Conservation (phyloP, 805 yeast genomes). For the Pichia rugopelliculosa region DNA sequence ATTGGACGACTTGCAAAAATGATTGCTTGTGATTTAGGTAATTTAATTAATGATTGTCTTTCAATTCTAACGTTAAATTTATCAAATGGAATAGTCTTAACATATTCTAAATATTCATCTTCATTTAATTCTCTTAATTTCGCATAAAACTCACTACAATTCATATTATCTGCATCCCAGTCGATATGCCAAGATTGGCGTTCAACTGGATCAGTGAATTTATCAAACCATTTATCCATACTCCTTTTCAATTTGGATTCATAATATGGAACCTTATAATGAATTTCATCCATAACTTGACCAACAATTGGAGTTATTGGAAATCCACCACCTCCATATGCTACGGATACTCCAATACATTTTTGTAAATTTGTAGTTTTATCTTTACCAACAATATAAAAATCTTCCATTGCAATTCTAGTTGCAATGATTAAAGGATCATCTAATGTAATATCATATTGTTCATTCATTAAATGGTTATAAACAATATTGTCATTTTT, state of each 20-base stretch:
- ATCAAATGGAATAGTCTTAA: constrained; percentile 30
- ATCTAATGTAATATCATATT: constrained; percentile 36
- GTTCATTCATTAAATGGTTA: constrained; percentile 37
- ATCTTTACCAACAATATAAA: constrained; percentile 34
- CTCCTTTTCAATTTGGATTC: constrained; percentile 38
- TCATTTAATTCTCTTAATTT: constrained; percentile 34
- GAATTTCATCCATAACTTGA: constrained; percentile 37
- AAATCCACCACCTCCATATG: constrained; percentile 48
- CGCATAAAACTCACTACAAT: constrained; percentile 22
- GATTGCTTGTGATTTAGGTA: constrained; percentile 34
- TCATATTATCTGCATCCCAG: constrained; percentile 37
- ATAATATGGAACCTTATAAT: constrained; percentile 42
- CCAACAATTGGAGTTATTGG: constrained; percentile 29
- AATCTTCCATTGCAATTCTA: constrained; percentile 45
- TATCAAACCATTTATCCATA: constrained; percentile 45
- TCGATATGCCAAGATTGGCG: constrained; percentile 44
- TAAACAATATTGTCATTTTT: constrained; percentile 28
- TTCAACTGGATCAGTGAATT: constrained; percentile 38
- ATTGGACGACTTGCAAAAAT: constrained; percentile 25
- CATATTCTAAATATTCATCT: constrained; percentile 25
- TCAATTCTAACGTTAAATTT: constrained; percentile 41
- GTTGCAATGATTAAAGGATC: constrained; percentile 38
- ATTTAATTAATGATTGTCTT: constrained; percentile 38
- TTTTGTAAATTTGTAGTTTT: constrained; percentile 32
- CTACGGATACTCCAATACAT: constrained; percentile 44